phyloP scores from a whole-genome alignment of 768 basidiomycete species.

The Austroboletus eburneus region DNA sequence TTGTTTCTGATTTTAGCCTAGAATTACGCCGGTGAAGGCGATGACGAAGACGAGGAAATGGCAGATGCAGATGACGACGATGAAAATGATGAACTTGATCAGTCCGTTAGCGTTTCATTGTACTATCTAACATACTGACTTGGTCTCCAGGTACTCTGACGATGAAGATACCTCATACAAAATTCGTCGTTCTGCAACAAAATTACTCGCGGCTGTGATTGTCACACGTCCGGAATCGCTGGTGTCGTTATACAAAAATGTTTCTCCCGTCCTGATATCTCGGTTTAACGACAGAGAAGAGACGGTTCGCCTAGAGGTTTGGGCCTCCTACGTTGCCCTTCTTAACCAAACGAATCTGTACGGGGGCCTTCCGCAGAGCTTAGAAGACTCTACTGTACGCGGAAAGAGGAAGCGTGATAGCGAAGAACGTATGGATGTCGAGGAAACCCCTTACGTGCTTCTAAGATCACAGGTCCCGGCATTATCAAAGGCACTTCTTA shows the following conservation, averaged over 20 bases:
- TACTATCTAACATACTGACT: background rate
- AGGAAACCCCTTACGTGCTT: slow-evolving; percentile 67
- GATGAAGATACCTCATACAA: slow-evolving; percentile 99
- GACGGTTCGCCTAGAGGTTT: slow-evolving; percentile 89
- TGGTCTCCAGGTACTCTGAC: slow-evolving; percentile 73
- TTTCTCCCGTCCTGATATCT: slow-evolving; percentile 86
- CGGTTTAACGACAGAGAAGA: slow-evolving; percentile 94
- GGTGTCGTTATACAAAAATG: slow-evolving; percentile 69
- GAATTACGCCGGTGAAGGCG: slow-evolving; percentile 75
- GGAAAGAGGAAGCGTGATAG: slow-evolving; percentile 78
- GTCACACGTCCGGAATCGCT: slow-evolving; percentile 89
- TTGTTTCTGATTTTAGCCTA: slow-evolving; percentile 27
- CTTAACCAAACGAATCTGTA: slow-evolving; percentile 83
- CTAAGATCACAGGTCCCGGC: slow-evolving; percentile 73
- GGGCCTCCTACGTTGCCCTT: slow-evolving; percentile 78
- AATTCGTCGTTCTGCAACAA: slow-evolving; percentile 90
- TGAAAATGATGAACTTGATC: slow-evolving; percentile 77
- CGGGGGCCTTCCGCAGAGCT: slow-evolving; percentile 55
- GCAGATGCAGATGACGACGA: slow-evolving; percentile 64
- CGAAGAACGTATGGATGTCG: slow-evolving; percentile 68
- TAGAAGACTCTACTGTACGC: slow-evolving; percentile 44
- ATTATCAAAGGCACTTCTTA: slow-evolving; percentile 75
- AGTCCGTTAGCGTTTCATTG: slow-evolving; percentile 42
- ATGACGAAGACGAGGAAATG: slow-evolving; percentile 61
- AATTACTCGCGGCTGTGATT: slow-evolving; percentile 80